Evolutionary conservation across 306 rosid genomes (phyloP).

Genomic region (Oemleria cerasiformis): DNA sequence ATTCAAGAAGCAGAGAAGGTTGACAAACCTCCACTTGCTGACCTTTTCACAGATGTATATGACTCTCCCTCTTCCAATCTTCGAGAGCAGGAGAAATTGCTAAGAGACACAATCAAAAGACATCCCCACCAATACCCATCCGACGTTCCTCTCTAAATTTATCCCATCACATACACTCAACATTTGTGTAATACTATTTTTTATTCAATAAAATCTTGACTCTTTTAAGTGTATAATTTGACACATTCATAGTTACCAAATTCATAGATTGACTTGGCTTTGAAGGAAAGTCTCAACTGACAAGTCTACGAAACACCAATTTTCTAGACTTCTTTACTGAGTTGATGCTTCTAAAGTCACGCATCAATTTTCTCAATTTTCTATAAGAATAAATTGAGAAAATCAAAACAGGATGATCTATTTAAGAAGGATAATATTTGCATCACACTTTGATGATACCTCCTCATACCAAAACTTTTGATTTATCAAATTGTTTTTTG

Average conservation of each 20-base stretch:
- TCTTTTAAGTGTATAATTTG: neutral
- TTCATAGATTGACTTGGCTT: neutral
- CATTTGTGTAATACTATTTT: neutral
- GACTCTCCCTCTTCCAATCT: constrained; percentile 71
- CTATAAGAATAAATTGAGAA: too few species aligned
- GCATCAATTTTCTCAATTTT: too few species aligned
- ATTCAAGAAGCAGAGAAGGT: constrained; percentile 81
- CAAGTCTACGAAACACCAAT: too few species aligned
- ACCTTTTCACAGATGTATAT: constrained; percentile 76
- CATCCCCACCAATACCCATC: constrained; percentile 64
- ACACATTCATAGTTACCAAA: too few species aligned
- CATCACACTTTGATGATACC: too few species aligned
- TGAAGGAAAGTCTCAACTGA: neutral
- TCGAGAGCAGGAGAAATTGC: constrained; percentile 63
- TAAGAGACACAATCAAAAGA: constrained; percentile 55
- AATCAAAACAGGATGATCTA: too few species aligned
- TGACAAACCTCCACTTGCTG: constrained; percentile 70
- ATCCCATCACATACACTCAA: neutral
- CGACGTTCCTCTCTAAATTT: constrained; percentile 45
- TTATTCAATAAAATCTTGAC: neutral
- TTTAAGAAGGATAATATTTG: too few species aligned
- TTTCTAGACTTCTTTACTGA: too few species aligned
- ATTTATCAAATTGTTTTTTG: too few species aligned
- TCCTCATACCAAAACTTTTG: too few species aligned
- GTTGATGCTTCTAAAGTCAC: too few species aligned